Evolutionary conservation across 345 rosid genomes (phyloP), one percentile per base, ranked within the genome.

Genomic region (Brassica cretica): DNA sequence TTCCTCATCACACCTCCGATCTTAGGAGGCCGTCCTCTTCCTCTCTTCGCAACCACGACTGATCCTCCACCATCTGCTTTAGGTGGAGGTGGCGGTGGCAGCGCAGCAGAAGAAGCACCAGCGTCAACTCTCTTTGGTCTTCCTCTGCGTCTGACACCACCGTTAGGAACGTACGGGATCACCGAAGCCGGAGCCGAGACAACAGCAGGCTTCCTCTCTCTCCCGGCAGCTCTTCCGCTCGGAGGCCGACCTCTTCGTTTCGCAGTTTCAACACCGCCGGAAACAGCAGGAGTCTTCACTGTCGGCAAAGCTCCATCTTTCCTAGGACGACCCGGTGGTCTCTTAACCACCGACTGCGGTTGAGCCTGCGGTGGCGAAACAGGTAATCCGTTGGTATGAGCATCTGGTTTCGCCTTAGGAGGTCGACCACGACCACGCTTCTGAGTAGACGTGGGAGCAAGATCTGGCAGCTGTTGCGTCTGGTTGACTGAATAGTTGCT

Each of bases 361-460:
- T 21, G 24, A 21, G 24, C 84, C 10, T 58, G 51, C 0, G 46
- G 66, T 53, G 60, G 82, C 35, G 77, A 19, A 5, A 80, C 27
- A 7, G 79, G 73, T 7, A 53, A 58, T 15, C 68, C 84, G 30
- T 82, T 78, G 56, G 51, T 63, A 39, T 74, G 84, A 58, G 7
- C 46, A 8, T 0, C 24, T 1, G 82, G 71, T 61, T 82, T 86
- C 1, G 77, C 19, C 80, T 89, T 91, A 0, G 93, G 90, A 7
- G 97, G 97, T 18, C 97, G 85, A 18, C 97, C 94, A 1, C 97
- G 94, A 56, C 90, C 87, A 10, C 90, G 75, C 63, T 87, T 91
- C 25, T 77, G 72, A 39, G 77, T 1, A 2, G 70, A 21, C 65
- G 58, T 7, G n/a, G 24, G 46, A 18, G 2, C 87, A 3, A 25